Conservation (phyloP, 1,139 yeast species). For the Saccharomyces pastorianus region DNA sequence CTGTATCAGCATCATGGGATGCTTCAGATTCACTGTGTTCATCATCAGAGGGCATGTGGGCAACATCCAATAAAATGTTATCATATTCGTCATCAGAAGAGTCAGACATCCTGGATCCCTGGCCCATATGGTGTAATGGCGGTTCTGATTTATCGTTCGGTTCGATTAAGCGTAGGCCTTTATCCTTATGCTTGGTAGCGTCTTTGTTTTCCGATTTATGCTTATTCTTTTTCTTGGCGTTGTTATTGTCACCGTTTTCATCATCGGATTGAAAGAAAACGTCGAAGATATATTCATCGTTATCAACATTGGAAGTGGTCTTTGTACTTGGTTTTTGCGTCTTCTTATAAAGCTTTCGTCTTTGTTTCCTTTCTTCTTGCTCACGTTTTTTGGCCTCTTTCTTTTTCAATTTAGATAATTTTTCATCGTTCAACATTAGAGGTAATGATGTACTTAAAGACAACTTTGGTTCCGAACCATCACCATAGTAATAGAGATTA, state of each 20-base stretch:
- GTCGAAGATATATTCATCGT: slow-evolving; percentile 30
- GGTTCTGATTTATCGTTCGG: slow-evolving; percentile 16
- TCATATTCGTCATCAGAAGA: slow-evolving; percentile 34
- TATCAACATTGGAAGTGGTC: slow-evolving; percentile 17
- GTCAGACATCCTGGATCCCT: slow-evolving; percentile 30
- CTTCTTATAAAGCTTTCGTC: slow-evolving; percentile 20
- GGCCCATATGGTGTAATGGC: slow-evolving; percentile 19
- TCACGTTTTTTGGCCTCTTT: slow-evolving; percentile 34
- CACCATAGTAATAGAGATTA: slow-evolving; percentile 27
- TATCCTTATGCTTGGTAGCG: slow-evolving; percentile 3
- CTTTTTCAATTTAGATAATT: slow-evolving; percentile 19
- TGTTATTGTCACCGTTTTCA: slow-evolving; percentile 22
- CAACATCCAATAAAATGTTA: slow-evolving; percentile 31
- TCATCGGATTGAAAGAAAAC: slow-evolving; percentile 30
- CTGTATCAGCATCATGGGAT: slow-evolving; percentile 17
- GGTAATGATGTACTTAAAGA: slow-evolving; percentile 33
- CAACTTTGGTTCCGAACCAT: slow-evolving; percentile 28
- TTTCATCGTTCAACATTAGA: slow-evolving; percentile 33
- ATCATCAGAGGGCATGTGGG: slow-evolving; percentile 33
- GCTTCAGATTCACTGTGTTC: slow-evolving; percentile 17
- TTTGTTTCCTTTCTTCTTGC: slow-evolving; percentile 23
- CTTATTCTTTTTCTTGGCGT: slow-evolving; percentile 1
- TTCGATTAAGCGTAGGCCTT: background rate
- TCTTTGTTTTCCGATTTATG: background rate
- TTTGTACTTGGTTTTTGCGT: slow-evolving; percentile 13